phyloP scores from a whole-genome alignment of 2,329 filamentous ascomycete genomes.

The Pyrenochaeta sp. region DNA sequence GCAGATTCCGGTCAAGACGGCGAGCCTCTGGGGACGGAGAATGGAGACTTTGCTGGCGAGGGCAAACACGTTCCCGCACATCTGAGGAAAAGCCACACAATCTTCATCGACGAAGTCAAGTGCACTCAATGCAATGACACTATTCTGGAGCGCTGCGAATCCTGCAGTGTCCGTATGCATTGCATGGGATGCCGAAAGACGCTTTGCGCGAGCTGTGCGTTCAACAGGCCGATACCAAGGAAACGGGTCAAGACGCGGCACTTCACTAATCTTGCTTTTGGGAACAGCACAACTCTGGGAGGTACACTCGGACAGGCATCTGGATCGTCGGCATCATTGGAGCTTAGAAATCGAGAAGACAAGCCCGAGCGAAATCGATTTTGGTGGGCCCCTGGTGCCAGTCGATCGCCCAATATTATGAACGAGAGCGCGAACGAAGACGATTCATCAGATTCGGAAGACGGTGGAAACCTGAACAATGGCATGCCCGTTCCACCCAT shows the following conservation, averaged over 20 bases:
- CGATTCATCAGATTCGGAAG: slow-evolving; percentile 49
- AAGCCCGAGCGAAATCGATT: slow-evolving; percentile 49
- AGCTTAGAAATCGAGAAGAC: slow-evolving; percentile 27
- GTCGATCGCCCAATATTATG: slow-evolving; percentile 65
- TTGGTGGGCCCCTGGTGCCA: slow-evolving; percentile 67
- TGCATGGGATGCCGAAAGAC: slow-evolving; percentile 68
- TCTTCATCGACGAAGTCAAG: slow-evolving; percentile 61
- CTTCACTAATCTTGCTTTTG: slow-evolving; percentile 48
- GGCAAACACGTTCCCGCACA: slow-evolving; percentile 64
- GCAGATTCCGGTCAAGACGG: slow-evolving; percentile 62
- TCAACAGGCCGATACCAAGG: slow-evolving; percentile 60
- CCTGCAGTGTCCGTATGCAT: slow-evolving; percentile 68
- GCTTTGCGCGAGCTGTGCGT: slow-evolving; percentile 66
- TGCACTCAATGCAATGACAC: slow-evolving; percentile 62
- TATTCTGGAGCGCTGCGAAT: slow-evolving; percentile 65
- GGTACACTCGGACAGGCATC: slow-evolving; percentile 38
- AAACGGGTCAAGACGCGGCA: slow-evolving; percentile 48
- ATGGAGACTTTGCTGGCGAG: slow-evolving; percentile 54
- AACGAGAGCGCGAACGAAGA: slow-evolving; percentile 55
- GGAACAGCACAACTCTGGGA: slow-evolving; percentile 33
- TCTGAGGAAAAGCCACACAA: slow-evolving; percentile 60
- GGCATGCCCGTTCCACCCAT: slow-evolving; percentile 44
- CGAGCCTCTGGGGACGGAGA: slow-evolving; percentile 61
- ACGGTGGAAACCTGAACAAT: slow-evolving; percentile 42
- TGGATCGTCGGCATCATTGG: slow-evolving; percentile 34